Conservation (phyloP, 192 early-diverging fungal genomes). For the Backusella sp. region DNA sequence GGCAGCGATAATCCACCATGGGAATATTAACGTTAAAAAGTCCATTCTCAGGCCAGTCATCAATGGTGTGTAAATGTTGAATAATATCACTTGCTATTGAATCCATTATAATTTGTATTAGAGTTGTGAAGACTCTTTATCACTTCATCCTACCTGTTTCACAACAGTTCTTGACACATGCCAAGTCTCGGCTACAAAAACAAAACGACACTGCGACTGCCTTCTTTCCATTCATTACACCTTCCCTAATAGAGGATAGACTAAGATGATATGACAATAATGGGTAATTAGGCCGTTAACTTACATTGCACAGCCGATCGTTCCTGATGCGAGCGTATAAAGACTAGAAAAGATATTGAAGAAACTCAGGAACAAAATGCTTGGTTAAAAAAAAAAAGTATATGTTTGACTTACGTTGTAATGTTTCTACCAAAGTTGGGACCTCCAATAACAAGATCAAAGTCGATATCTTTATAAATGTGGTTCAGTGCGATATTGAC, state of each 20-base stretch:
- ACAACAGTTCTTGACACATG: constrained; percentile 13
- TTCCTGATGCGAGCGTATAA: constrained; percentile 43
- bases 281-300: not conserved
- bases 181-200: constrained; percentile 24
- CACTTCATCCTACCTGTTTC: constrained; percentile 18
- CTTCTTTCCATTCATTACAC: constrained; percentile 34
- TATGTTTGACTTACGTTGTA: constrained; percentile 10
- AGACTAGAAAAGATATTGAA: constrained; percentile 6
- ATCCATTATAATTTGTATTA: not conserved
- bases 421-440: constrained; percentile 46
- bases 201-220: constrained; percentile 41
- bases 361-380: not conserved
- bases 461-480: constrained; percentile 28
- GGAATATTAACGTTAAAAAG: constrained; percentile 47
- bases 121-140: not conserved
- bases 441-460: constrained; percentile 45
- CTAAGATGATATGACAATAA: not conserved
- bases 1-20: constrained; percentile 27
- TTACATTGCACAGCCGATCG: constrained; percentile 44
- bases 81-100: constrained; percentile 28
- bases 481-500: constrained; percentile 45
- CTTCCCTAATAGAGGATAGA: constrained; percentile 22
- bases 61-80: constrained; percentile 11
- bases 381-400: not conserved
- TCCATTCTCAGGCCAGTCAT: constrained; percentile 31